A percentile compares a stretch with the other conserved stretches of the same genome.
Evolutionary conservation across 1,284 basidiomycete species (phyloP).

Genomic region (Singerocomus inundabilis): DNA sequence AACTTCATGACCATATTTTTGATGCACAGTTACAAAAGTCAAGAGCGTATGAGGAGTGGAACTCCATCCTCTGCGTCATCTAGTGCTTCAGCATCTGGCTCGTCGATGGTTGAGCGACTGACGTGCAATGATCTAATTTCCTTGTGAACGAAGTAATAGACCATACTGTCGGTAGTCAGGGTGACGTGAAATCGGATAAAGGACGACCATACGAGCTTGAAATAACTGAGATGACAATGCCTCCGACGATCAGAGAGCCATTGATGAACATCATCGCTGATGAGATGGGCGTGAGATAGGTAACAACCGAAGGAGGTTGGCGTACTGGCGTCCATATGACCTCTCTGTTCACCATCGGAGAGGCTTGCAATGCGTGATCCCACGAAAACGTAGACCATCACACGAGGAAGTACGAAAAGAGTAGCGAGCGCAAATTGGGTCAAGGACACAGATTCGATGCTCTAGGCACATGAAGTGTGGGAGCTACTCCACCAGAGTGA

Average conservation of each 20-base stretch:
- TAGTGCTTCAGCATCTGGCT: slow-evolving; percentile 58
- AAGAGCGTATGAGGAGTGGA: slow-evolving; percentile 46
- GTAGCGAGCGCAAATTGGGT: slow-evolving; percentile 78
- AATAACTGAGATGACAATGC: slow-evolving; percentile 52
- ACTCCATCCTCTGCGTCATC: slow-evolving; percentile 63
- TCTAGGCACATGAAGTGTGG: slow-evolving; percentile 40
- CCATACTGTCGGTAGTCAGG: slow-evolving; percentile 43
- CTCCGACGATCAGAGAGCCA: slow-evolving; percentile 52
- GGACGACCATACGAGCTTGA: slow-evolving; percentile 60
- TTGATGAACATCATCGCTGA: slow-evolving; percentile 68
- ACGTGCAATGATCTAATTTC: slow-evolving; percentile 58
- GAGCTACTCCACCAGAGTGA: neutral
- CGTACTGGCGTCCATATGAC: slow-evolving; percentile 72
- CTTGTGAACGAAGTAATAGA: slow-evolving; percentile 60
- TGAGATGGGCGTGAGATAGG: slow-evolving; percentile 12
- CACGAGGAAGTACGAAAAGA: slow-evolving; percentile 65
- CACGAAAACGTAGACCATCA: slow-evolving; percentile 72
- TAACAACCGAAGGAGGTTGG: slow-evolving; percentile 3
- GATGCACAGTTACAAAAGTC: neutral
- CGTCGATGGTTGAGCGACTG: slow-evolving; percentile 49
- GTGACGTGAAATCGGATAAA: neutral
- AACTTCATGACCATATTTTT: neutral
- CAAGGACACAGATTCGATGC: slow-evolving; percentile 68
- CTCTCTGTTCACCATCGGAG: slow-evolving; percentile 73
- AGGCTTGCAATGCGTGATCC: slow-evolving; percentile 72